Base-by-base conservation (phyloP, 257 asterid genomes). In the Primulina tabacum region DNA sequence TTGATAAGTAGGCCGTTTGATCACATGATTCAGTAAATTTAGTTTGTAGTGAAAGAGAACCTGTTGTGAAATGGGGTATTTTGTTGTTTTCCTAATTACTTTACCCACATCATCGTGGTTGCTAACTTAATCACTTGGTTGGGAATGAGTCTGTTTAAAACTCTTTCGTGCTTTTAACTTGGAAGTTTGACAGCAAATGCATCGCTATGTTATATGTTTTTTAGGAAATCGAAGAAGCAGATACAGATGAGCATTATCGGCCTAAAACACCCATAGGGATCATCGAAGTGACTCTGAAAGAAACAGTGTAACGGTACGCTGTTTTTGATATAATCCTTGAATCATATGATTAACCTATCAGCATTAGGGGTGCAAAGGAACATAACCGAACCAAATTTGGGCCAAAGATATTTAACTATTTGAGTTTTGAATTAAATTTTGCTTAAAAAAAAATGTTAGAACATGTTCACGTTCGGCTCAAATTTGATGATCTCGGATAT, bases 161-260 rank as follows among this genome's bases (percentile, higher is more conserved):
- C 38, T 17, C 4, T 33, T 29, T 24, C 32, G 33, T 65, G 6
- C 40, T 34, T 55, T 7, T 16, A 24, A 8, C 68, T 38, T 40
- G 12, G 35, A 62, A 37, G 21, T 37, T 75, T 20, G n/a, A 71
- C 38, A 28, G 29, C 68, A 30, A 47, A 61, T 69, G 70, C 60
- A 62, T 74, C 32, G 3, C 17, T 17, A 38, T 68, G 4, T 69
- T 63, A 67, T 65, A 56, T 73, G 67, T 52, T 12, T 76, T 75
- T 65, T 82, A 90, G 99, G 99, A 93, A 84, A 90, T 93, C 69
- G 99, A 93, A 80, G 99, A 93, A 80, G 96, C 74, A 17, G 97
- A 93, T 80, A 93, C 99, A 0, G 99, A 93, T 37, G 95, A 93
- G 70, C 97, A 90, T 77, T 93, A 90, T 82, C 88, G 78, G 73